Evolutionary conservation across 2,329 filamentous ascomycete species (phyloP).

Genomic region (Didymella segeticola): DNA sequence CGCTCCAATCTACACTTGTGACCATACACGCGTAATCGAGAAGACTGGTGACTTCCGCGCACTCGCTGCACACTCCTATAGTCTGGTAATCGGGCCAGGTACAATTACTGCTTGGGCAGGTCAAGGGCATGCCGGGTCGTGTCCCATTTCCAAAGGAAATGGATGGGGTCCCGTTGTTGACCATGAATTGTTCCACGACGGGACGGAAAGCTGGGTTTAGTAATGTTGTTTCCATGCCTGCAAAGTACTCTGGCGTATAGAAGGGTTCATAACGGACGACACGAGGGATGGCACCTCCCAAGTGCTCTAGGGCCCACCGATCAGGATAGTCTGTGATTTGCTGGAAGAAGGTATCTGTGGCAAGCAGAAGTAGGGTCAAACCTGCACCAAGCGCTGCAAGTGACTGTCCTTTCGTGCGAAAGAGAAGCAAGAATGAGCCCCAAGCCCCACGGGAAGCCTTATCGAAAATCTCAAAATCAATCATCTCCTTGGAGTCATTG

Average conservation of each 20-base stretch:
- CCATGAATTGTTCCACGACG: too few relatives aligned
- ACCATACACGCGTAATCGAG: constrained; percentile 26
- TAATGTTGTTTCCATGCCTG: constrained; percentile 17
- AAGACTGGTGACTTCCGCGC: constrained; percentile 16
- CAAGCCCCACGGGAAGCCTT: constrained; percentile 35
- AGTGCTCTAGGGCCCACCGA: constrained; percentile 5
- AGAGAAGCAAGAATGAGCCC: constrained; percentile 27
- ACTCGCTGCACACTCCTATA: constrained; percentile 34
- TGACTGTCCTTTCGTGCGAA: constrained; percentile 21
- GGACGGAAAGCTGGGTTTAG: too few relatives aligned
- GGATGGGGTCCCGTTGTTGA: constrained; percentile 18
- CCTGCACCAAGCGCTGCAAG: constrained; percentile 18
- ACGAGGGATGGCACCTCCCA: background rate
- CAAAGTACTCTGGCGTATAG: background rate
- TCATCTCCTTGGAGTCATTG: constrained; percentile 22
- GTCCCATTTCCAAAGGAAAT: constrained; percentile 29
- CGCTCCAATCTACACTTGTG: constrained; percentile 26
- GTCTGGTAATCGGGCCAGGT: constrained; percentile 36
- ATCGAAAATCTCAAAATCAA: constrained; percentile 44
- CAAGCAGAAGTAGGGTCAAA: constrained; percentile 14
- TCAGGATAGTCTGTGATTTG: constrained; percentile 24
- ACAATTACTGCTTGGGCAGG: constrained; percentile 40
- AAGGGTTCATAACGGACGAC: constrained; percentile 13
- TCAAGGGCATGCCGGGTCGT: constrained; percentile 31
- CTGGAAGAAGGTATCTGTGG: constrained; percentile 41